Percentiles rank a stretch among this genome's conserved stretches.
These are phyloP conservation scores for Stephanodiscus minutulus DNA, from an alignment of 108 stramenopile genomes.

Conservation along the genomic window DNA sequence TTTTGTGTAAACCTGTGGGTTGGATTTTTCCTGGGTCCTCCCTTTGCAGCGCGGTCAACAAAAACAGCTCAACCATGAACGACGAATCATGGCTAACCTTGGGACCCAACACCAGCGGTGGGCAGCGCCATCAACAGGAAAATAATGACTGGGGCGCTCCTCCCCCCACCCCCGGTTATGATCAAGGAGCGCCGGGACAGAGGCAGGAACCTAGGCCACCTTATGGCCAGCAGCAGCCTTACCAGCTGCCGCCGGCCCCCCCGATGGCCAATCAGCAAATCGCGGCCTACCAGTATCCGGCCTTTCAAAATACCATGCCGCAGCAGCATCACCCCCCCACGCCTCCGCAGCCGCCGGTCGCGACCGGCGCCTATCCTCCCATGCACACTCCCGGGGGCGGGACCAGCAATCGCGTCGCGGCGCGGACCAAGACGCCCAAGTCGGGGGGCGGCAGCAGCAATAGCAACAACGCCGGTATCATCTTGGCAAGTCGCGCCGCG, in stretches of 20 bases:
- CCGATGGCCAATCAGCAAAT: slow-evolving; percentile 1
- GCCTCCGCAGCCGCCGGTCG: background rate
- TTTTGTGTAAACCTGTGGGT: too few relatives aligned
- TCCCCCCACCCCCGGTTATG: background rate
- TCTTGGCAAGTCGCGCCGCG: slow-evolving; percentile 51
- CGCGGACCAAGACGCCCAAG: background rate
- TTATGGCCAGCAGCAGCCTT: background rate
- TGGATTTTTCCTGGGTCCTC: too few relatives aligned
- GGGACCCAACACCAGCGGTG: background rate
- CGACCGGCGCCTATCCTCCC: background rate
- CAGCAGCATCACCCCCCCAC: background rate
- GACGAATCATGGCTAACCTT: background rate
- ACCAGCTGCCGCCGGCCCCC: background rate
- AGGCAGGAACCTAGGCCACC: background rate
- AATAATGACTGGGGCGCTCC: background rate
- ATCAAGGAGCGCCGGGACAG: background rate
- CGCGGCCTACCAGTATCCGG: background rate
- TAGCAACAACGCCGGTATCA: slow-evolving; percentile 14
- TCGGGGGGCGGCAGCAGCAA: slow-evolving; percentile 9
- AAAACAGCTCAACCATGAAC: too few relatives aligned
- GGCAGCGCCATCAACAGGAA: background rate
- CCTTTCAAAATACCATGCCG: background rate
- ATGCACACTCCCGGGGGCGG: background rate
- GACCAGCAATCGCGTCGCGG: background rate
- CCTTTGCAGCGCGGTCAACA: too few relatives aligned